Conservation (phyloP, 2,329 filamentous ascomycete species). For the Ophiocordyceps robertsii region DNA sequence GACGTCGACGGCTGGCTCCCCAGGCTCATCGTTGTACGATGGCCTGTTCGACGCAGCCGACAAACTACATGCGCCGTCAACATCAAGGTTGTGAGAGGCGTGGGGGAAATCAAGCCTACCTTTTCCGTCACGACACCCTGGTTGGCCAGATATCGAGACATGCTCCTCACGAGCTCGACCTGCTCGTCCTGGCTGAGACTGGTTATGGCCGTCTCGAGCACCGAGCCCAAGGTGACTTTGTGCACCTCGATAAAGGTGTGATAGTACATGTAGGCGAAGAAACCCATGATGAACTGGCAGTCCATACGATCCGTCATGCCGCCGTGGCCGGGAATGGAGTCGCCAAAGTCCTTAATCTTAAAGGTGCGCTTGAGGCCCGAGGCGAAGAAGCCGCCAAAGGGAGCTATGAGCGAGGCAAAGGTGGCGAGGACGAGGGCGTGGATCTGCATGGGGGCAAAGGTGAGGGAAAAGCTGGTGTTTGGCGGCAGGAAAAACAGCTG, state of each 20-base stretch:
- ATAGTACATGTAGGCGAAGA: conserved; percentile 97
- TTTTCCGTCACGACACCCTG: conserved; percentile 34
- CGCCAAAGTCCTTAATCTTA: conserved; percentile 99
- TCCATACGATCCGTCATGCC: conserved; percentile 99
- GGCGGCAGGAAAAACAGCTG: conserved; percentile 59
- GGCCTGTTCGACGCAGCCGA: conserved; percentile 9
- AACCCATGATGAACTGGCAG: conserved; percentile 99
- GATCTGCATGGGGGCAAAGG: conserved; percentile 78
- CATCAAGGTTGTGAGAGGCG: background rate
- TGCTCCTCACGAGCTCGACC: conserved; percentile 59
- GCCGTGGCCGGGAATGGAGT: conserved; percentile 93
- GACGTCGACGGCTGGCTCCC: background rate
- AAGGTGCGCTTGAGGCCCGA: conserved; percentile 96
- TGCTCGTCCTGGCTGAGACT: conserved; percentile 83
- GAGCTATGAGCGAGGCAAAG: conserved; percentile 91
- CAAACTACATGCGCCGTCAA: conserved; percentile 4
- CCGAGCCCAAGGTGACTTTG: conserved; percentile 70
- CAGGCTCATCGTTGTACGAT: conserved; percentile 1
- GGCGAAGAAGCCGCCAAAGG: conserved; percentile 96
- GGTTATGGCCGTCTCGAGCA: conserved; percentile 84
- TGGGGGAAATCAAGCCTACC: conserved; percentile 11
- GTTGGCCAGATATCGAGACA: conserved; percentile 51
- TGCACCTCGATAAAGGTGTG: conserved; percentile 90
- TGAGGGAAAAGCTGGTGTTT: conserved; percentile 47
- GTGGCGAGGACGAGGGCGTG: conserved; percentile 83